Evolutionary conservation across 2,329 filamentous ascomycete species (phyloP), one percentile per base, ranked within the genome.

Genomic region (Fusarium virguliforme): DNA sequence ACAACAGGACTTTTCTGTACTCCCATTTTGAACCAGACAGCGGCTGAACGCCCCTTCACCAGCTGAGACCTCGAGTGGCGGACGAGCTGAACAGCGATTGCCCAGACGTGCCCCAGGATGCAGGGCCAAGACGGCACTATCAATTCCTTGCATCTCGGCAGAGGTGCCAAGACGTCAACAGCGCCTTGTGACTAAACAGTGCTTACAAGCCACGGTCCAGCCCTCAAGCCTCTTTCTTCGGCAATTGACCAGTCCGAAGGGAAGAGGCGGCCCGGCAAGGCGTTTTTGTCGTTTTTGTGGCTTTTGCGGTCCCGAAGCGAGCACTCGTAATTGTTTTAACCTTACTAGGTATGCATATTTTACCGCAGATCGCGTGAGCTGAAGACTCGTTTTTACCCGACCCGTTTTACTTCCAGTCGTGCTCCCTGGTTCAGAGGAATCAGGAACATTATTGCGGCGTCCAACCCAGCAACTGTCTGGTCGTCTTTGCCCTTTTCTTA

Each of bases 321-420:
- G 26, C 43, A 26, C 43, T 48, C 8, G 24, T 48, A 30, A 48
- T 48, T 48, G 30, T 24, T 48, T 48, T 48, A 48, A 48, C 43
- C 26, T 48, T 48, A 48, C 9, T 48, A 48, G 15, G 43, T 48
- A 48, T 48, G 43, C 43, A 48, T 48, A 48, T 30, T 48, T 48
- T 48, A 48, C 43, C 2, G n/a, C 6, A 3, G 15, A 48, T 48
- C 43, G 26, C 43, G 43, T 48, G 43, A 18, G 26, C 26, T 26
- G 26, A 48, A 26, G 43, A 18, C 18, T 18, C 1, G 18, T 18
- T 18, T 18, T 18, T 18, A 18, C 18, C 18, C 24, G n/a, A 15
- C 13, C 13, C 28, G 24, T 10, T 48, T 30, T 48, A 18, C 18
- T 18, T 18, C 18, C 18, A 18, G 18, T 18, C 18, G 18, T 18